These are phyloP conservation scores for Tuber brumale DNA, from an alignment of 495 filamentous ascomycete species.

Conservation along the genomic window DNA sequence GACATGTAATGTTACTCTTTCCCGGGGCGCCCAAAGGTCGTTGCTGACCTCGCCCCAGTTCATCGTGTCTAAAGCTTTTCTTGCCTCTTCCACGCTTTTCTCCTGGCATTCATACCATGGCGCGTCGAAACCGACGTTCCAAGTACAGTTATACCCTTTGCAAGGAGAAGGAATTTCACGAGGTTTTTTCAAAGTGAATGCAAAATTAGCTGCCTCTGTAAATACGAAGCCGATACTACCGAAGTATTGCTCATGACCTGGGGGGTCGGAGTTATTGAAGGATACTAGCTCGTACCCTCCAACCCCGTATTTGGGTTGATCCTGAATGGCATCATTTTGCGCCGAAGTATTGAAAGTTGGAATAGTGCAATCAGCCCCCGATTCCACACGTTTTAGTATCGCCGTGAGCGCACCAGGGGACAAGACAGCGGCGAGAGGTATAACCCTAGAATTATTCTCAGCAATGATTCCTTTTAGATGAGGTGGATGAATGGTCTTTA, in stretches of 20 bases:
- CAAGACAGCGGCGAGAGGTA: background rate
- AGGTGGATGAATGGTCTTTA: background rate
- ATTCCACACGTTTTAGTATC: background rate
- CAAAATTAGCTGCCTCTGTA: fast-evolving
- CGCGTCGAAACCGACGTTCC: constrained; percentile 37
- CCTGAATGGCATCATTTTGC: constrained; percentile 31
- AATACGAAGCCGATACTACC: background rate
- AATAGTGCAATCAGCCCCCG: background rate
- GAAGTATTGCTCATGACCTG: background rate
- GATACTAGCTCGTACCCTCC: constrained; percentile 39
- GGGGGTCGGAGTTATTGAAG: constrained; percentile 37
- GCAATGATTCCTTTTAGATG: background rate
- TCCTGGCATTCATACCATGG: constrained; percentile 45
- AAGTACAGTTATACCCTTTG: constrained; percentile 44
- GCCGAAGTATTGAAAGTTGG: background rate
- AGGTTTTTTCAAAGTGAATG: background rate
- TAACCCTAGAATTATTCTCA: background rate
- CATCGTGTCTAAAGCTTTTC: background rate
- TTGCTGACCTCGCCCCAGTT: fast-evolving
- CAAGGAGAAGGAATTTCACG: constrained; percentile 24
- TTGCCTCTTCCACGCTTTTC: background rate
- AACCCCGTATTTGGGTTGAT: constrained; percentile 17
- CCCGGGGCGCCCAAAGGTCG: background rate
- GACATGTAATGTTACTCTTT: background rate
- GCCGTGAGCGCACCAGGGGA: background rate